phyloP scores from a whole-genome alignment of 2,329 filamentous ascomycete species.

The Trichoderma sp. region DNA sequence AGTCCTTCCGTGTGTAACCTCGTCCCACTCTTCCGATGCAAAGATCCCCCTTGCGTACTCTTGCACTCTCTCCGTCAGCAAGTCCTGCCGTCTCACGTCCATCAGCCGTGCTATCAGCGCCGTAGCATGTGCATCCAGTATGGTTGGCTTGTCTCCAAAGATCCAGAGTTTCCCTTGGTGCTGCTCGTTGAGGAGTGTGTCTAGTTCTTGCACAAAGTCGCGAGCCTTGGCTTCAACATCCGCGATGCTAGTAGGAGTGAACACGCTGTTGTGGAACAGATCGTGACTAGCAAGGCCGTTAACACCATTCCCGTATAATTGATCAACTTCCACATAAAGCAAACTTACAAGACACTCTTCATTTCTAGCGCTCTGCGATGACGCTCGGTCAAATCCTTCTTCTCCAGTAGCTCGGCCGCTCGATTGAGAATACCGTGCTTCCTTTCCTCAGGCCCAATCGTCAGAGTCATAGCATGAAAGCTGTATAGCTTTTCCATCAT shows the following conservation, averaged over 20 bases:
- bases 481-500: constrained; percentile 30
- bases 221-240: constrained; percentile 26
- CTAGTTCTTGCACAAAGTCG: constrained; percentile 27
- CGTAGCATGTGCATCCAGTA: constrained; percentile 32
- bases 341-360: constrained; percentile 33
- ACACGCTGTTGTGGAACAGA: constrained; percentile 25
- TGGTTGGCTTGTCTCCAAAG: constrained; percentile 30
- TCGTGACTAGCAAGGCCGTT: constrained; percentile 27
- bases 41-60: constrained; percentile 26
- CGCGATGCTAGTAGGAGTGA: constrained; percentile 29
- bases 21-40: constrained; percentile 30
- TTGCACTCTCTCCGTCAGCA: constrained; percentile 26
- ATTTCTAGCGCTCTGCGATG: constrained; percentile 33
- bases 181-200: constrained; percentile 21
- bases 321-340: too few species aligned
- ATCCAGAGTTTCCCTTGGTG: constrained; percentile 27
- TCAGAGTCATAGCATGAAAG: constrained; percentile 30
- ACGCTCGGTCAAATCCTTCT: constrained; percentile 26
- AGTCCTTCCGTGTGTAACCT: constrained; percentile 28
- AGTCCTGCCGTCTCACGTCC: constrained; percentile 28
- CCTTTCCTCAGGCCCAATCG: constrained; percentile 26
- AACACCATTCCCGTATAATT: background rate
- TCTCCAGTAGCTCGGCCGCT: constrained; percentile 32
- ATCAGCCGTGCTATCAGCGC: constrained; percentile 27
- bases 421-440: constrained; percentile 30